Base-by-base conservation (phyloP, 2,329 filamentous ascomycete genomes). In the Phoma sp. region DNA sequence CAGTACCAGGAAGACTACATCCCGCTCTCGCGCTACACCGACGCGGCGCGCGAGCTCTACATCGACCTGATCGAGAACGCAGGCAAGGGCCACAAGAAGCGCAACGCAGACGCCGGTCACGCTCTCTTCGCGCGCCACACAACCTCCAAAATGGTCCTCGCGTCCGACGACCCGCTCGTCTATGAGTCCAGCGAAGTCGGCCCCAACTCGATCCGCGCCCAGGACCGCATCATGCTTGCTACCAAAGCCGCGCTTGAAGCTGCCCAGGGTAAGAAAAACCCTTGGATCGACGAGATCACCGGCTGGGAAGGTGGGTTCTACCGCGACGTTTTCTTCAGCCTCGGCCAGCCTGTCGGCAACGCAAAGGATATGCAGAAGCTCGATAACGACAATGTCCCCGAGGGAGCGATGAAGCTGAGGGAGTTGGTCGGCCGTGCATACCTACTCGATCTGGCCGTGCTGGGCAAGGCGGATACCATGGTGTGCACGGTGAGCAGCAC, bases 291-390 rank as follows among this genome's bases (percentile, higher is more conserved):
- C 55, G 88, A 92, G 68, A 84, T 87, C 1, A 86, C 90, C 36
- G 91, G 91, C 27, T 96, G 91, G 91, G 91, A 96, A 71, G 91
- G 91, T 14, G 91, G 91, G 1, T 96, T 96, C 79, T 96, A 89
- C 75, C 83, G 84, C 11, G 83, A 86, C 65, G 87, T 95, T 75
- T 96, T 96, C 75, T 93, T 89, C 85, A 88, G 86, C 45, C 79
- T 96, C 1, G 91, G 89, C 4, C 61, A 70, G 47, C 69, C 74
- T 5, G 61, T 64, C 1, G 53, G 60, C 4, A 72, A 73, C 39
- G 69, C 71, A 1, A 44, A 65, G 7, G 69, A 69, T 35, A 48
- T 64, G 45, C 56, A 44, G 44, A 61, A 65, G 27, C 53, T 66
- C 33, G 61, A 62, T 24, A 54, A 46, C 36, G 54, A 60, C 14